Evolutionary conservation across 805 yeast species (phyloP), one percentile per base, ranked within the genome.

Genomic region (Cyberlindnera petersonii): DNA sequence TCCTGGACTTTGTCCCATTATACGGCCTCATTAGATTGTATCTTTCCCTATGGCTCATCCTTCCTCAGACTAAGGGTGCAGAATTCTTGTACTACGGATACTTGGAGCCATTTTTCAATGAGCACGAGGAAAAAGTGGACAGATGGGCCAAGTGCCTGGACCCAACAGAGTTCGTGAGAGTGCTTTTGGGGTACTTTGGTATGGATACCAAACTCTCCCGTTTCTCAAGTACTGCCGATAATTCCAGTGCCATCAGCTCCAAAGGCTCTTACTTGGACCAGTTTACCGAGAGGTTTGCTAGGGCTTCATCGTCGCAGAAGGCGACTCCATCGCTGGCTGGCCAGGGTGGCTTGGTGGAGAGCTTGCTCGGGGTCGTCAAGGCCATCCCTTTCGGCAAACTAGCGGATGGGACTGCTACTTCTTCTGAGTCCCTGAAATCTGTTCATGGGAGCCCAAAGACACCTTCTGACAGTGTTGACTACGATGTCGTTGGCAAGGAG

Each of bases 11-110:
- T 26, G 43, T 82, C 14, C 91, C 93, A 2, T 71, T 83, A 33
- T 75, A 71, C 49, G 57, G 72, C 4, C 50, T 82, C 2, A 30
- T 70, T 24, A 68, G 71, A 40, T 53, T 80, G 4, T 68, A 66
- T 20, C 53, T 75, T 29, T 69, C 75, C 23, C 52, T 73, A 10
- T 83, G 89, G 89, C 65, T 86, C 33, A 72, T 81, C 5, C 60
- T 74, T 17, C 77, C 77, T 26, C 71, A 66, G 49, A 59, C 71
- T 3, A 65, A 64, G 43, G 79, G 79, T 10, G 68, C 75, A 4
- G 58, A 64, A 8, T 58, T 56, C 35, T 30, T 73, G 7, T 73
- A 71, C 55, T 52, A 52, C 33, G 43, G 48, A 10, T 53, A 64
- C 33, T 33, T 73, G 6, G 59, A 56, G 27, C 75, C 76, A 10